Evolutionary conservation across 2,329 filamentous ascomycete genomes (phyloP), one percentile per base, ranked within the genome.

Genomic region (Aschersonia sp.): DNA sequence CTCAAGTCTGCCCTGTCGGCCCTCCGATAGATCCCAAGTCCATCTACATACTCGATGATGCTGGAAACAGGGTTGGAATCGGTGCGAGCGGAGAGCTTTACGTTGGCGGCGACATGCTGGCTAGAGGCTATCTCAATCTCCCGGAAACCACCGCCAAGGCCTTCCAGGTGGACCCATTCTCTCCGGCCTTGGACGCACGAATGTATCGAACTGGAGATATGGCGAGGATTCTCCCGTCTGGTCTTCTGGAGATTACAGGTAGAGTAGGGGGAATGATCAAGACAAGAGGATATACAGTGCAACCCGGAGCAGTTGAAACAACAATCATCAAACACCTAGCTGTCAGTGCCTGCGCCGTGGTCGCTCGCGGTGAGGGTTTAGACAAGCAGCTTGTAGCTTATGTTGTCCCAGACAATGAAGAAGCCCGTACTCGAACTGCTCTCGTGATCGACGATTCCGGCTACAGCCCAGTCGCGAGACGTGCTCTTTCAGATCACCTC

Each of bases 261-360:
- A 78, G 84, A 46, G 81, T 86, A 1, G 83, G 83, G 11, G 77
- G 79, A 10, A 87, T 88, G 83, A 87, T 88, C 66, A 88, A 88
- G 64, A 75, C 87, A 9, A 78, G 84, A 49, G 84, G 84, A 1
- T 88, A 87, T 58, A 87, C 82, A 1, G 81, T 88, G 4, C 83
- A 87, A 30, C 84, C 84, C 5, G 80, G 79, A 6, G 85, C 85
- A 50, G 83, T 88, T 1, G 83, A 89, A 59, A 83, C 79, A 54
- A 78, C 79, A 5, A 84, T 89, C 49, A 70, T 80, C 48, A 76
- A 78, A 54, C 72, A 85, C 52, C 65, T 89, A 33, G 83, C 82
- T 10, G 83, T 88, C 46, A 76, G 75, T 2, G 76, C 81, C 45
- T 87, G 84, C 53, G 83, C 80, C 1, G 83, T 90, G 0, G 66